Evolutionary conservation across 2,329 filamentous ascomycete genomes (phyloP), one percentile per base, ranked within the genome.

Genomic region (Phyllosticta paracitricarpa): DNA sequence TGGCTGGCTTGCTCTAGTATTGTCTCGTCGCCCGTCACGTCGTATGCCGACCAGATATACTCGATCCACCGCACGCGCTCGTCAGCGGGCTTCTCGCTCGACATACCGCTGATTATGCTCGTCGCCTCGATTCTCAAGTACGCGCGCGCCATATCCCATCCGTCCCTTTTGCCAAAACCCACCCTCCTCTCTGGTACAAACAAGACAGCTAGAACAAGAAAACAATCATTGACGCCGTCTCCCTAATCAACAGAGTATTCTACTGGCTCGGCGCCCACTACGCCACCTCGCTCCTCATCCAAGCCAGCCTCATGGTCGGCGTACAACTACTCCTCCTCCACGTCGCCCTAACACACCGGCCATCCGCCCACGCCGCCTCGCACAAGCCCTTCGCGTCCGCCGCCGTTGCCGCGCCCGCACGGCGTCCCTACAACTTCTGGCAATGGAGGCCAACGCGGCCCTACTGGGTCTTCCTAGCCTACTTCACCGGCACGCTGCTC

Each of bases 401-500:
- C 51, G 12, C 40, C 40, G 4, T 10, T 1, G 76, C 79, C 64
- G 75, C 69, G 62, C 71, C 65, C 69, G 70, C 74, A 61, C 79
- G 78, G 63, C 79, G 89, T 25, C 89, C 89, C 0, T 92, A 86
- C 70, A 82, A 85, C 68, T 93, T 93, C 72, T 93, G 89, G 89
- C 88, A 89, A 73, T 93, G 89, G 89, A 81, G 84, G 61, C 84
- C 83, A 22, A 80, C 85, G 5, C 85, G 85, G 67, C 88, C 88
- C 77, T 92, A 93, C 76, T 95, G 89, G 89, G 81, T 86, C 61
- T 91, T 91, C 69, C 71, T 94, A 28, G 75, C 84, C 52, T 89
- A 88, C 75, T 81, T 91, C 64, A 82, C 85, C 64, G 78, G 81
- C 63, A 75, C 74, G 19, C 79, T 93, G 56, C 74, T 84, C 26